Conservation (phyloP, 805 yeast genomes). For the Spathaspora gorwiae region DNA sequence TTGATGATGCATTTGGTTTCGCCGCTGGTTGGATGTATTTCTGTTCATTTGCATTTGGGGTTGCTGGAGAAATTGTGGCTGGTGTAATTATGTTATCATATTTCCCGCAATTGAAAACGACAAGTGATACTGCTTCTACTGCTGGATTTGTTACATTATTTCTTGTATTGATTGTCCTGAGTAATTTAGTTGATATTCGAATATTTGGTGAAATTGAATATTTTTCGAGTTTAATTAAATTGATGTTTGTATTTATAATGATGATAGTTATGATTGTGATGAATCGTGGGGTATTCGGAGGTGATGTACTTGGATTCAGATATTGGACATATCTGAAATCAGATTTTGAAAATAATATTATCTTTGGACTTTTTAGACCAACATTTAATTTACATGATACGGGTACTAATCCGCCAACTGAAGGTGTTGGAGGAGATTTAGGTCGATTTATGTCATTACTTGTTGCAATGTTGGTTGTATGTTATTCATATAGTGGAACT, state of each 20-base stretch:
- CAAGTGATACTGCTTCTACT: conserved; percentile 39
- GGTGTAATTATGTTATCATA: conserved; percentile 72
- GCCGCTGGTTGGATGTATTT: conserved; percentile 72
- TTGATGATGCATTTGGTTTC: conserved; percentile 75
- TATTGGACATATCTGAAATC: conserved; percentile 62
- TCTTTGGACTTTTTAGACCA: conserved; percentile 73
- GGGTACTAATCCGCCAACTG: conserved; percentile 45
- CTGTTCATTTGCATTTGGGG: conserved; percentile 63
- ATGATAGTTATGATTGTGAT: conserved; percentile 62
- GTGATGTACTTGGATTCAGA: conserved; percentile 47
- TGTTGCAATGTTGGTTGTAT: conserved; percentile 58
- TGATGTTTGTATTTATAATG: conserved; percentile 47
- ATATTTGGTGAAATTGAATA: conserved; percentile 75
- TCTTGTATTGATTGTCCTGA: conserved; percentile 37
- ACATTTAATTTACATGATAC: conserved; percentile 61
- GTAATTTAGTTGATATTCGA: conserved; percentile 65
- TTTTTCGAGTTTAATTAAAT: conserved; percentile 53
- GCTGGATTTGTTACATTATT: conserved; percentile 67
- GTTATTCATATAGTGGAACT: conserved; percentile 77
- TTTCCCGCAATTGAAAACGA: conserved; percentile 52
- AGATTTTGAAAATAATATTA: conserved; percentile 40
- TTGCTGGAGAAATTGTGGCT: conserved; percentile 79
- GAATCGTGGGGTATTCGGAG: conserved; percentile 53
- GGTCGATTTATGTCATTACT: conserved; percentile 61
- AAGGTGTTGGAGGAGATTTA: conserved; percentile 56